phyloP scores from a whole-genome alignment of 345 rosid genomes.

The Melaleuca alternifolia region DNA sequence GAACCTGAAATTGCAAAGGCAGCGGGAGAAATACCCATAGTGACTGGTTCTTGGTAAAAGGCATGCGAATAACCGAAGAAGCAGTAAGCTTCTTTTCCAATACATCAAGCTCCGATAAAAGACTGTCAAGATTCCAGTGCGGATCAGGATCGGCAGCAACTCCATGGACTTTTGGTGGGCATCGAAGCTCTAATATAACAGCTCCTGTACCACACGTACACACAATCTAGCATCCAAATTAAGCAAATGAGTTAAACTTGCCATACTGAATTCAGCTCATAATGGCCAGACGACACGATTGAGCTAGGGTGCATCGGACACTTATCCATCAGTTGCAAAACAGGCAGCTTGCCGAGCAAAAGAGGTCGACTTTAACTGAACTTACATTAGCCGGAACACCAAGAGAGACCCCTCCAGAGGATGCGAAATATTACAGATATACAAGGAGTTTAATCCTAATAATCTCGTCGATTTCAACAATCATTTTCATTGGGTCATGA shows the following conservation, averaged over 20 bases:
- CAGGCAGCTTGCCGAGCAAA: not conserved
- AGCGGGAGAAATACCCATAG: conserved; percentile 12
- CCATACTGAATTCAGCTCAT: not conserved
- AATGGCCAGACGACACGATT: not conserved
- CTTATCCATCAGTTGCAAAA: not conserved
- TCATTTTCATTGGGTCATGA: not conserved
- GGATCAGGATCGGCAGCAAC: conserved; percentile 63
- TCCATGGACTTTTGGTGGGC: conserved; percentile 44
- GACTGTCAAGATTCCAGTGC: conserved; percentile 54
- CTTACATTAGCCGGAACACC: not conserved
- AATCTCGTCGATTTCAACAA: not conserved
- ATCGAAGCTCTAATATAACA: conserved; percentile 47
- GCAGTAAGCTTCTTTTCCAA: conserved; percentile 51
- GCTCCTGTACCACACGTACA: conserved; percentile 33
- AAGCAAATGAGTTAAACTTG: not conserved
- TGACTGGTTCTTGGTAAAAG: conserved; percentile 28
- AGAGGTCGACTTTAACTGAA: not conserved
- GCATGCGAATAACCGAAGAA: conserved; percentile 17
- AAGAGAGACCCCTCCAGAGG: not conserved
- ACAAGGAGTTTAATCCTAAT: not conserved
- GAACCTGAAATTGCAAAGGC: not conserved
- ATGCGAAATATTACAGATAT: not conserved
- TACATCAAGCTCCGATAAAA: conserved; percentile 51
- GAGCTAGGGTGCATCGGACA: not conserved
- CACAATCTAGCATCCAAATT: not conserved